phyloP scores from a whole-genome alignment of 208 protist species.

The Leishmania amazonensis region DNA sequence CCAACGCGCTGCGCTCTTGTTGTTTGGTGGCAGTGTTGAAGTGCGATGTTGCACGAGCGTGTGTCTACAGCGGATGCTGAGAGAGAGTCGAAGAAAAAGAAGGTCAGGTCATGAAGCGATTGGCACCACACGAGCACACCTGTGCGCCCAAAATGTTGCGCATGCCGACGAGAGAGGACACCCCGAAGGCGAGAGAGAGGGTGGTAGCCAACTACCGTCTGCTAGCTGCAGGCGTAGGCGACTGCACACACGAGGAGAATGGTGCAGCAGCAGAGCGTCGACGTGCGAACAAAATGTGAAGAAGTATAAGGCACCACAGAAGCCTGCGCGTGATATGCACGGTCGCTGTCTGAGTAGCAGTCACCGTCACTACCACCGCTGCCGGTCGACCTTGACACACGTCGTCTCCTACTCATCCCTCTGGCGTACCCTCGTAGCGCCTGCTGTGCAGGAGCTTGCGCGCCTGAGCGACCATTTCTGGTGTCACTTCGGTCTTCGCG shows the following conservation, averaged over 20 bases:
- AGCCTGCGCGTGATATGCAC: background rate
- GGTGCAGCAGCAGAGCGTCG: background rate
- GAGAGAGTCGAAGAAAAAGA: background rate
- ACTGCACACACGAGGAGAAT: background rate
- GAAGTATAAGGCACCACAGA: background rate
- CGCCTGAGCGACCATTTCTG: constrained; percentile 71
- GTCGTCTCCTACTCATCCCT: background rate
- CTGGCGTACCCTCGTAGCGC: constrained; percentile 39
- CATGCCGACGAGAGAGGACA: background rate
- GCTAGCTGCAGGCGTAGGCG: background rate
- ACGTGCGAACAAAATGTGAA: background rate
- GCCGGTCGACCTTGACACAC: background rate
- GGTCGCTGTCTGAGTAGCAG: background rate
- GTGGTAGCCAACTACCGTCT: background rate
- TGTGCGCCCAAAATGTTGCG: background rate
- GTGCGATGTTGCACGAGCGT: background rate
- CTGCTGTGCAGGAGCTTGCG: constrained; percentile 52
- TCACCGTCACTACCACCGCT: background rate
- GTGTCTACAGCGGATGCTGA: background rate
- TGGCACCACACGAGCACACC: background rate
- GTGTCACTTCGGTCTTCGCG: constrained; percentile 41
- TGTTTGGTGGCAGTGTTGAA: background rate
- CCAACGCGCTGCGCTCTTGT: background rate
- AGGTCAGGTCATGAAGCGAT: background rate
- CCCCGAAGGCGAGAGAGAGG: background rate